phyloP scores from a whole-genome alignment of 108 stramenopile genomes.

The Epithemia pelagica region DNA sequence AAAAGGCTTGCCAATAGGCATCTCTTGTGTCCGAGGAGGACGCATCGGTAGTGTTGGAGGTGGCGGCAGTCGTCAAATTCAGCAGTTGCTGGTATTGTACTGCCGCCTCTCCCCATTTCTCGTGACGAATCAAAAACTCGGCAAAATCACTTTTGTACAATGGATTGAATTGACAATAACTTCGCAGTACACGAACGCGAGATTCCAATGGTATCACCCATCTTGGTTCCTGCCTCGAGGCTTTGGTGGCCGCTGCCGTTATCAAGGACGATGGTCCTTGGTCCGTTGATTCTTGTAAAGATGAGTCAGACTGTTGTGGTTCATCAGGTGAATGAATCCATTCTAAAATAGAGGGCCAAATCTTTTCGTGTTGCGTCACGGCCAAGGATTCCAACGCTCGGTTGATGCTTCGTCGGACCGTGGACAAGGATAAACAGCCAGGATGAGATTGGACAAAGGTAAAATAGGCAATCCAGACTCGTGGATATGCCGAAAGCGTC shows the following conservation, averaged over 20 bases:
- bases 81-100: constrained; percentile 74
- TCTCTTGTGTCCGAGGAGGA: constrained; percentile 41
- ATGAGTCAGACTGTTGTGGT: not conserved
- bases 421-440: constrained; percentile 14
- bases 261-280: not conserved
- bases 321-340: constrained; percentile 19
- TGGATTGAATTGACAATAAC: constrained; percentile 3
- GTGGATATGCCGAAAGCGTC: constrained; percentile 86
- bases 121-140: constrained; percentile 6
- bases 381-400: constrained; percentile 88
- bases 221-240: not conserved
- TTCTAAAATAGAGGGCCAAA: constrained; percentile 73
- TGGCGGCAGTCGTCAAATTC: constrained; percentile 49
- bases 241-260: not conserved
- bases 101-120: constrained; percentile 79
- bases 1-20: constrained; percentile 90
- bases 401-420: constrained; percentile 77
- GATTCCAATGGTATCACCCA: constrained; percentile 8
- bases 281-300: not conserved
- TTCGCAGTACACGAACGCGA: constrained; percentile 1
- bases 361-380: constrained; percentile 82
- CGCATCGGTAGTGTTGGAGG: not conserved
- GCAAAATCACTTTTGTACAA: not conserved
- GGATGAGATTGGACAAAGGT: constrained; percentile 13
- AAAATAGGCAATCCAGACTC: constrained; percentile 88